Base-by-base conservation (phyloP, 495 filamentous ascomycete species). In the Glutinoglossum americanum region DNA sequence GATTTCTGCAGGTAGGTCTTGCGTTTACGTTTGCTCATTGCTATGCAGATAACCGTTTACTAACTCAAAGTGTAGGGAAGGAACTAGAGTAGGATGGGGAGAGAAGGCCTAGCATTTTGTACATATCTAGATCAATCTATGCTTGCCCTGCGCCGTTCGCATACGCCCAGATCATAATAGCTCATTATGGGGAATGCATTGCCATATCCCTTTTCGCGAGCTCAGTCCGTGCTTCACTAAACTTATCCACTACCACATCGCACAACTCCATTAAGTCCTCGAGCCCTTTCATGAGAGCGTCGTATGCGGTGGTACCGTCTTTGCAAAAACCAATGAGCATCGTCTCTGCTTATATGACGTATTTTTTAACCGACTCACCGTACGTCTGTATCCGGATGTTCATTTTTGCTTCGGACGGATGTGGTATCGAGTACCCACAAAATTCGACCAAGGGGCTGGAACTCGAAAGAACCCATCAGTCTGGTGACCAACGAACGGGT, bases 341-440 rank as follows among this genome's bases (percentile, higher is more conserved):
- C 37, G 37, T 3, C n/a, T 45, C 17, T 4, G 4, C 3, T 3
- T 5, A 19, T n/a, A 45, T 19, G 41, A 13, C 9, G n/a, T n/a
- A 1, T 19, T 23, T 6, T 30, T 25, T 0, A 13, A 15, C 28
- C 25, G 19, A 71, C 80, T 64, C 70, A 95, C 92, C 86, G 62
- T 85, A 94, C 56, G 90, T 98, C 70, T 98, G 92, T 61, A 98
- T 96, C 57, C 92, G 80, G 30, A 98, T 70, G 66, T 96, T 93
- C 92, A 98, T 95, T 70, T 93, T 89, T 13, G 80, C 70, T 65
- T 98, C 92, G 19, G 89, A 94, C 35, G 93, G 92, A 72, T 98
- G 92, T 9, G 92, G 92, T 56, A 98, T 97, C 3, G 92, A 88
- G 67, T 98, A 97, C 47, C 89, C 92, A 71, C 93, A 97, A 71